Evolutionary conservation across 1,284 basidiomycete species (phyloP).

Genomic region (Boletus semigastroideus): DNA sequence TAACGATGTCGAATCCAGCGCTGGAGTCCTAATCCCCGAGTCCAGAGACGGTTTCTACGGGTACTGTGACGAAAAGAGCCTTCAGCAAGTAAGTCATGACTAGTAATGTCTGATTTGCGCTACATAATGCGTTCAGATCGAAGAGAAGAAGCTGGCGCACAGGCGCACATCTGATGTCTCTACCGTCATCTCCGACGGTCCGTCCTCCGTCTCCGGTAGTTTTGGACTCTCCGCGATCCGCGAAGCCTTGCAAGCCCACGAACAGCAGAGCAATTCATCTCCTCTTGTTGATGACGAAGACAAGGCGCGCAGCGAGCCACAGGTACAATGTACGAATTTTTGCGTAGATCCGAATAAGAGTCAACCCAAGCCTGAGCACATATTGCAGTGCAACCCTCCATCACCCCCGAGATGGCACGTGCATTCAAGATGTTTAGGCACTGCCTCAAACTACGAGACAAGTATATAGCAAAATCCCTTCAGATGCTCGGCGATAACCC

Average conservation of each 20-base stretch:
- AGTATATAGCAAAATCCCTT: constrained; percentile 83
- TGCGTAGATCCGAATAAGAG: not conserved
- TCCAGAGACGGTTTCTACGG: constrained; percentile 71
- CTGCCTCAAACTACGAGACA: constrained; percentile 88
- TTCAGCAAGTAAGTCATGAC: constrained; percentile 59
- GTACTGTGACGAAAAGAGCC: constrained; percentile 71
- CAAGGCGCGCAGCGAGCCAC: constrained; percentile 31
- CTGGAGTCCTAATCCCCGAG: constrained; percentile 52
- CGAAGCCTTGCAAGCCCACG: constrained; percentile 31
- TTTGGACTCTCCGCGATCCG: constrained; percentile 42
- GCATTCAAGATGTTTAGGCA: constrained; percentile 67
- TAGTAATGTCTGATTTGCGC: not conserved
- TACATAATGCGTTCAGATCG: constrained; percentile 48
- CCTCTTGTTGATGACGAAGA: constrained; percentile 44
- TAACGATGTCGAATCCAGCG: constrained; percentile 15
- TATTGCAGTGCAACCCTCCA: constrained; percentile 36
- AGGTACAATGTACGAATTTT: constrained; percentile 20
- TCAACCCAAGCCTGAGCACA: constrained; percentile 10
- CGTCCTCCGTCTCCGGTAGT: constrained; percentile 37
- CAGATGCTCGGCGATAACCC: constrained; percentile 93
- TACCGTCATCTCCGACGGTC: constrained; percentile 40
- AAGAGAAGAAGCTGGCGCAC: constrained; percentile 68
- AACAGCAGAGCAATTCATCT: constrained; percentile 20
- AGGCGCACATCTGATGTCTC: constrained; percentile 45
- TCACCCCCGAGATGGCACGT: constrained; percentile 52